A percentile compares a stretch with the other conserved stretches of the same genome.
These are phyloP conservation scores for Sclerotinia glacialis DNA, from an alignment of 2,329 filamentous ascomycete genomes.

Conservation along the genomic window DNA sequence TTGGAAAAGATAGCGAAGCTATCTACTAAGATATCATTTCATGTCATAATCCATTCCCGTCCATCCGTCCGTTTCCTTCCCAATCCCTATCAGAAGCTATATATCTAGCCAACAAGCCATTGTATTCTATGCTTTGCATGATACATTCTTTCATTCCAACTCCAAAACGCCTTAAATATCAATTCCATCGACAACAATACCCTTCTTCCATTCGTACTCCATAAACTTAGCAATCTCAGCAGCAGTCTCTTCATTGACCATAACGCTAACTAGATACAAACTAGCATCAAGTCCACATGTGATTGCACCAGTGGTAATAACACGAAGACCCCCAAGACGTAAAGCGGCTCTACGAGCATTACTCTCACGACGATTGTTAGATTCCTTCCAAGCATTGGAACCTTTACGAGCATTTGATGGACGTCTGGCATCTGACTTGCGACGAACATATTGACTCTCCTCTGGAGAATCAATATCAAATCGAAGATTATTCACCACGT, in stretches of 20 bases:
- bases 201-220: conserved; percentile 85
- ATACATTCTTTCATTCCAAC: conserved; percentile 23
- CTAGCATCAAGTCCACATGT: conserved; percentile 79
- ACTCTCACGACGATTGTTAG: conserved; percentile 72
- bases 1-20: conserved; percentile 39
- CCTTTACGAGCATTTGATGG: conserved; percentile 71
- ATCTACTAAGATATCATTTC: conserved; percentile 11
- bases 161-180: conserved; percentile 60
- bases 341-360: conserved; percentile 72
- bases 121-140: conserved; percentile 25
- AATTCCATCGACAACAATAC: conserved; percentile 77
- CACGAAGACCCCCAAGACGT: conserved; percentile 56
- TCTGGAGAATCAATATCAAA: conserved; percentile 78
- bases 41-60: conserved; percentile 10
- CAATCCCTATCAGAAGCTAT: conserved; percentile 16
- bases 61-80: conserved; percentile 9
- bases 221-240: conserved; percentile 71
- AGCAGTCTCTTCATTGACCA: conserved; percentile 75
- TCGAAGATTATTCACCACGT: conserved; percentile 87
- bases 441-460: conserved; percentile 79
- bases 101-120: conserved; percentile 18
- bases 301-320: conserved; percentile 77
- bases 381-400: conserved; percentile 76
- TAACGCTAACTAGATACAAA: conserved; percentile 78
- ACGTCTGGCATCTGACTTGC: conserved; percentile 65